These are phyloP conservation scores for Phytophthora nicotianae DNA, from an alignment of 352 stramenopile genomes.

Conservation along the genomic window DNA sequence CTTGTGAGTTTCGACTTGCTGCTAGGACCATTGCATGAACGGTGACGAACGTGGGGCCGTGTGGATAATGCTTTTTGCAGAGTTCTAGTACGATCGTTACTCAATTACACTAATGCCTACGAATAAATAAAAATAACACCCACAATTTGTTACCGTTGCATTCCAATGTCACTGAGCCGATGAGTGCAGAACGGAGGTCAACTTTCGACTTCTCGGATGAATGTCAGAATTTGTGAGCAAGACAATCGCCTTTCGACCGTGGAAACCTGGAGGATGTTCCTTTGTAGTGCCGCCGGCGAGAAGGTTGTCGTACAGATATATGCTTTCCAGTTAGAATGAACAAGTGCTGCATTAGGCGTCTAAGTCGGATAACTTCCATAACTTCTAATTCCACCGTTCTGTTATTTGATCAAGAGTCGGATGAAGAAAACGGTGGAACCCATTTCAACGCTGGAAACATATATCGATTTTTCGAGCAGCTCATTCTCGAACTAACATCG, in stretches of 20 bases:
- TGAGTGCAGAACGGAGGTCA: no score
- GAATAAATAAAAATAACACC: neutral
- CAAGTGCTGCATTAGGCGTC: no score
- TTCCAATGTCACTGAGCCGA: no score
- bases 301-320: no score
- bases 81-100: neutral
- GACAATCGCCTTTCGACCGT: no score
- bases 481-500: constrained; percentile 15
- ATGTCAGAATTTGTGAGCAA: no score
- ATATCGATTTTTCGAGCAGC: neutral
- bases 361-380: neutral
- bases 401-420: neutral
- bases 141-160: no score
- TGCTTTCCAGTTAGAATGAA: no score
- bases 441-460: neutral
- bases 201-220: no score
- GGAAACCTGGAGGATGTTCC: no score
- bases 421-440: neutral
- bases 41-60: neutral
- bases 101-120: neutral
- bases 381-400: constrained; percentile 3
- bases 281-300: no score
- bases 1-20: constrained; percentile 4
- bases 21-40: neutral
- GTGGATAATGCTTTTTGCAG: neutral